Evolutionary conservation across 2,329 filamentous ascomycete genomes (phyloP), one percentile per base, ranked within the genome.

Genomic region (Grosmannia serpens): DNA sequence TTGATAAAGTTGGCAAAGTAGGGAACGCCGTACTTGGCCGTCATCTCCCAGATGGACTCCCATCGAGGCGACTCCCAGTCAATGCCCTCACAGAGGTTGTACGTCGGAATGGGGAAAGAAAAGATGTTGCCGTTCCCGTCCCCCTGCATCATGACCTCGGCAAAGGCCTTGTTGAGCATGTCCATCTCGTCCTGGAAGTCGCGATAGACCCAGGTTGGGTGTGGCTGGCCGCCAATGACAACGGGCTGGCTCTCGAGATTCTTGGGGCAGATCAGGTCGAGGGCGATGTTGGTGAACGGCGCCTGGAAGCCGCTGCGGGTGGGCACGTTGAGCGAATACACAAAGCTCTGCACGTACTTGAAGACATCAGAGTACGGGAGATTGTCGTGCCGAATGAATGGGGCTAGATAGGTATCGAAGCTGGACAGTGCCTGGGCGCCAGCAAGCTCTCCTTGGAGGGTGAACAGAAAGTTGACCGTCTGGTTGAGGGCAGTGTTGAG

Each of bases 1-100:
- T 54, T 54, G 53, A 54, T 54, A 17, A 54, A 54, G 24, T 54
- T 54, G 35, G 53, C 53, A 46, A 54, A 54, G 8, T 54, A 54
- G 35, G 53, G 53, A 22, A 54, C 53, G 35, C 53, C 53, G 26
- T 54, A 54, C 53, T 54, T 54, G 53, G 53, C 53, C 6, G 53
- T 54, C 53, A 54, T 54, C 13, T 54, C 53, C 53, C 53, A 54
- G 53, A 54, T 54, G 24, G 53, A n/a, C 6, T 17, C 20, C 10
- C 26, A 54, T 6, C 53, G 53, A 5, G 53, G 53, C 24, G 53
- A 41, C 22, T 54, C 53, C 53, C 53, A 54, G 17, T 54, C 35
- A 11, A 54, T 20, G 24, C 24, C 53, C 17, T 54, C 24, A 6
- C 13, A 22, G 11, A 54, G 24, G 24, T 54, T 54, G 24, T 54